Evolutionary conservation across 2,329 filamentous ascomycete genomes (phyloP), one percentile per base, ranked within the genome.

Genomic region (Balansia obtecta): DNA sequence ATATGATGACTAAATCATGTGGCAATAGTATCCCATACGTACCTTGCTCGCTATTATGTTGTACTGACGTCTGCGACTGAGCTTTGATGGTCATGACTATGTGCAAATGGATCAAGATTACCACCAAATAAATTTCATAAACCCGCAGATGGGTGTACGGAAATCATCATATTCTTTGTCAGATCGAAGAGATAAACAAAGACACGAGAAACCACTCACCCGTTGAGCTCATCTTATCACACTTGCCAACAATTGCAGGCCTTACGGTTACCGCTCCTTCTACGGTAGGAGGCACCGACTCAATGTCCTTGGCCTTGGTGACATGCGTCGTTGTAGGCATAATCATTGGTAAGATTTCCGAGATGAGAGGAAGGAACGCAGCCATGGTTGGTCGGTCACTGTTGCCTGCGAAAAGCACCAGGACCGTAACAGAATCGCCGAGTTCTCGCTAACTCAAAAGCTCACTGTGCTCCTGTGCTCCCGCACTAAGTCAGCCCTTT

Each of bases 1-100:
- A 5, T 27, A 20, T 13, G 0, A 8, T 41, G 39, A 41, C 18
- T 20, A 41, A 15, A 41, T 12, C 18, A 13, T 20, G 39, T n/a
- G 39, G 5, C 27, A 27, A 27, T 27, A 27, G n/a, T 30, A 3
- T 13, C 4, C 2, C 11, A 32, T 15, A 56, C 70, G 58, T 60
- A 80, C 78, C 78, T 72, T 86, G 80, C 60, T 81, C 75, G 50
- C 82, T 83, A 58, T 87, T 82, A 58, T 88, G 84, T 55, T 84
- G 82, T 20, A 88, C 71, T 6, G 77, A 74, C 0, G 80, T 81
- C 2, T 73, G 67, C 30, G 79, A 79, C 48, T 77, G 74, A 7
- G 83, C 80, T 55, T 79, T 77, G 2, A 82, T 77, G 39, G 81
- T 76, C 65, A 85, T 73, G 10, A 85, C 77, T 79, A 55, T 50